A percentile compares a stretch with the other conserved stretches of the same genome.
Conservation (phyloP, 2,329 filamentous ascomycete genomes). For the Colletotrichum tanaceti region DNA sequence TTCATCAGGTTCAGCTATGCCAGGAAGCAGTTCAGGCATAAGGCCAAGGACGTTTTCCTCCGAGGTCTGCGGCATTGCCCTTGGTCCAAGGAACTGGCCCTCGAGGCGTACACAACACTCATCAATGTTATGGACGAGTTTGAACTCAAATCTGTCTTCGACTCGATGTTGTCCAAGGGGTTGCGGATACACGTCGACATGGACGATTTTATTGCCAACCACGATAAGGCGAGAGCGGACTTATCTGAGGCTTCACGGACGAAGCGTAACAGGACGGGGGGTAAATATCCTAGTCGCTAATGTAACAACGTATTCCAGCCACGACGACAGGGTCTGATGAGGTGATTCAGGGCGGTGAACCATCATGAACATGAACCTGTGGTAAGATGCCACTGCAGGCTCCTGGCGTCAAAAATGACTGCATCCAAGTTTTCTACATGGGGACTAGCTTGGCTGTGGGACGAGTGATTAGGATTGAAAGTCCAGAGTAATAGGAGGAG, state of each 20-base stretch:
- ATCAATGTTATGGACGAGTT: slow-evolving; percentile 57
- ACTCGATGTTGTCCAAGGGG: slow-evolving; percentile 61
- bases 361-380: background rate
- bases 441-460: slow-evolving; percentile 11
- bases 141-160: slow-evolving; percentile 62
- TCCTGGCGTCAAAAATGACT: slow-evolving; percentile 13
- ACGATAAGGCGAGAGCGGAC: slow-evolving; percentile 43
- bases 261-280: background rate
- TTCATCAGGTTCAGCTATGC: slow-evolving; percentile 62
- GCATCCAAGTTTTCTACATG: background rate
- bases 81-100: slow-evolving; percentile 61
- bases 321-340: background rate
- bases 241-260: background rate
- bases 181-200: slow-evolving; percentile 63
- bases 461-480: background rate
- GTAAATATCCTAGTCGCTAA: background rate
- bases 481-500: slow-evolving; percentile 16
- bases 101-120: slow-evolving; percentile 64
- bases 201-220: slow-evolving; percentile 58
- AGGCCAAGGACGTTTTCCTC: slow-evolving; percentile 62
- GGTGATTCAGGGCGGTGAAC: slow-evolving; percentile 21
- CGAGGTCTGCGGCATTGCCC: slow-evolving; percentile 60
- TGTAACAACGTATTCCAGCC: background rate
- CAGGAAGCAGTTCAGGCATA: slow-evolving; percentile 52
- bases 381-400: background rate